Evolutionary conservation across 2,329 filamentous ascomycete species (phyloP).

Genomic region (Waltergamsia citrina): DNA sequence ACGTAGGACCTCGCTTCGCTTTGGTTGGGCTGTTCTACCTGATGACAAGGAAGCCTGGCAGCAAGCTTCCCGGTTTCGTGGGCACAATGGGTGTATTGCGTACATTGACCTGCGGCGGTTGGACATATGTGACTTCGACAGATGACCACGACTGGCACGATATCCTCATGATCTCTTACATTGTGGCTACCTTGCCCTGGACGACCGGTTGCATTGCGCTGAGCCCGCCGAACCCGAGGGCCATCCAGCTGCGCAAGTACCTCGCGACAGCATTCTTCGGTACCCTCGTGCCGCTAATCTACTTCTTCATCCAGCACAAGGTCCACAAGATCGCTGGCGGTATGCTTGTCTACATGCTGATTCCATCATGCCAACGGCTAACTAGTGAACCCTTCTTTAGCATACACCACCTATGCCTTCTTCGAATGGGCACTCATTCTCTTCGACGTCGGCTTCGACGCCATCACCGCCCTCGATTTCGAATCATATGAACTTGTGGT

Average conservation of each 20-base stretch:
- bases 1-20: conserved; percentile 73
- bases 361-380: background rate
- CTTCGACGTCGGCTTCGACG: conserved; percentile 93
- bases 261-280: conserved; percentile 80
- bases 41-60: conserved; percentile 67
- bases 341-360: no score
- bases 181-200: conserved; percentile 92
- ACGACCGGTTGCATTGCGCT: conserved; percentile 82
- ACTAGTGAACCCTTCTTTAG: conserved; percentile 34
- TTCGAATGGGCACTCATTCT: conserved; percentile 96
- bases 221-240: conserved; percentile 73
- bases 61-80: conserved; percentile 71
- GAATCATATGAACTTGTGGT: conserved; percentile 78
- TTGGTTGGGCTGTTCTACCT: conserved; percentile 90
- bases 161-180: conserved; percentile 98
- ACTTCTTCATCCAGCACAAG: conserved; percentile 99
- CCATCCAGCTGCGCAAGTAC: conserved; percentile 83
- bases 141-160: conserved; percentile 99
- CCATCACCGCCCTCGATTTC: conserved; percentile 89
- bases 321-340: conserved; percentile 89
- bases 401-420: conserved; percentile 95
- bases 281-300: conserved; percentile 80
- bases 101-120: conserved; percentile 89
- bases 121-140: conserved; percentile 97
- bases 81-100: conserved; percentile 73